Evolutionary conservation across 768 basidiomycete species (phyloP), one percentile per base, ranked within the genome.

Genomic region (Podaxis sp.): DNA sequence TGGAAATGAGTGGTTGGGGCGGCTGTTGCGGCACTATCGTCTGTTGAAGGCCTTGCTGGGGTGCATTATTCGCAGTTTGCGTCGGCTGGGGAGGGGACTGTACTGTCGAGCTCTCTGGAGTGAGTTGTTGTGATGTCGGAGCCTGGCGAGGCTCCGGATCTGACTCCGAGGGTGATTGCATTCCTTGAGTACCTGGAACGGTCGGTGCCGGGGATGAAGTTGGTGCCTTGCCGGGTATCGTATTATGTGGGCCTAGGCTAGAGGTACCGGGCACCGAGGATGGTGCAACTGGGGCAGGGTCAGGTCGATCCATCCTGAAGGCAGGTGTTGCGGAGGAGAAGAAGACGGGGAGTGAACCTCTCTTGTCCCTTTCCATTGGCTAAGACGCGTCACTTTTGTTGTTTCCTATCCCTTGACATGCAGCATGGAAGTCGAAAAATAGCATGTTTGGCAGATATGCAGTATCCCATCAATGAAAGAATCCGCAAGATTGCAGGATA

Each of bases 351-450:
- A 36, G 36, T 11, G 36, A 36, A 24, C 8, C 43, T 50, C n/a
- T 33, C 52, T 40, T 25, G 19, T 40, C 2, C n/a, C n/a, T 15
- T 38, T 27, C 33, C 37, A 17, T 40, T 29, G 5, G 33, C 13
- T 38, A 25, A 15, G 19, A 4, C 17, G 22, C 11, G 33, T 8
- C 49, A 25, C 8, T 59, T 59, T 52, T 47, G 36, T 53, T 58
- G 11, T 9, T 29, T 9, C 9, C 13, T 41, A 22, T 8, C 13
- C 25, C 37, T 50, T 58, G 57, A 58, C 49, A 58, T 29, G 19
- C 15, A 41, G 52, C 54, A 38, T 27, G 55, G 58, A 55, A 55
- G 59, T 43, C 59, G 53, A 43, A 38, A 19, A 25, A 6, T 41
- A 41, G 12, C 40, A 41, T 41, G 17, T 6, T 15, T 17, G 40